Conservation (phyloP, 2,329 filamentous ascomycete genomes). For the Aspergillus thermomutatus region DNA sequence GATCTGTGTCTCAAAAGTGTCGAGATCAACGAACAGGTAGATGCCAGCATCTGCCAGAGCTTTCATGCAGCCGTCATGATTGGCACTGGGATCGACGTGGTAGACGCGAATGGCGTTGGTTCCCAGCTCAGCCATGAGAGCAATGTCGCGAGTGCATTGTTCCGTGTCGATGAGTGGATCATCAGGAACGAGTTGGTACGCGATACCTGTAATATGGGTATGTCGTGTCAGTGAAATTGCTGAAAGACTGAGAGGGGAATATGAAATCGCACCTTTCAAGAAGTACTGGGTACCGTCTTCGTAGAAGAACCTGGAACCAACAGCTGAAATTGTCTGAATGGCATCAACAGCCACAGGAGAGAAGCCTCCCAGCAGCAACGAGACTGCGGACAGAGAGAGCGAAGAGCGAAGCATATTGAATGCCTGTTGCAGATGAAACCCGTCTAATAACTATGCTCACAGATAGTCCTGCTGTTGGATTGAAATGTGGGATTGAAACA, state of each 20-base stretch:
- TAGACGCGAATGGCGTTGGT: constrained; percentile 85
- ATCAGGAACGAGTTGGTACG: constrained; percentile 63
- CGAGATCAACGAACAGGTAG: constrained; percentile 80
- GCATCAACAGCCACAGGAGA: constrained; percentile 33
- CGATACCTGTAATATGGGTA: constrained; percentile 56
- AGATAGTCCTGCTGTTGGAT: background rate
- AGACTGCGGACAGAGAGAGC: constrained; percentile 10
- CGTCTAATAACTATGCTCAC: background rate
- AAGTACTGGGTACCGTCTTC: constrained; percentile 78
- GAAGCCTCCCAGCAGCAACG: constrained; percentile 26
- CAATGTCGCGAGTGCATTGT: constrained; percentile 73
- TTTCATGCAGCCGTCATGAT: constrained; percentile 78
- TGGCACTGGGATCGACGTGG: constrained; percentile 68
- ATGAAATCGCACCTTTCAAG: constrained; percentile 64
- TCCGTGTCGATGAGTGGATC: constrained; percentile 74
- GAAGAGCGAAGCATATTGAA: constrained; percentile 21
- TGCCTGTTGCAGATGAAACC: background rate
- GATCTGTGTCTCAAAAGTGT: constrained; percentile 46
- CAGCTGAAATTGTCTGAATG: constrained; percentile 55
- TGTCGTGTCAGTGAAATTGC: constrained; percentile 5
- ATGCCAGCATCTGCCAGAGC: constrained; percentile 77
- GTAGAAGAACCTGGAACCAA: constrained; percentile 83
- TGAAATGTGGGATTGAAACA: background rate
- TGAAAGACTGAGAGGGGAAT: background rate
- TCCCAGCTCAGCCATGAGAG: constrained; percentile 74